Evolutionary conservation across 495 filamentous ascomycete genomes (phyloP).

Genomic region (Pyronema domesticum): DNA sequence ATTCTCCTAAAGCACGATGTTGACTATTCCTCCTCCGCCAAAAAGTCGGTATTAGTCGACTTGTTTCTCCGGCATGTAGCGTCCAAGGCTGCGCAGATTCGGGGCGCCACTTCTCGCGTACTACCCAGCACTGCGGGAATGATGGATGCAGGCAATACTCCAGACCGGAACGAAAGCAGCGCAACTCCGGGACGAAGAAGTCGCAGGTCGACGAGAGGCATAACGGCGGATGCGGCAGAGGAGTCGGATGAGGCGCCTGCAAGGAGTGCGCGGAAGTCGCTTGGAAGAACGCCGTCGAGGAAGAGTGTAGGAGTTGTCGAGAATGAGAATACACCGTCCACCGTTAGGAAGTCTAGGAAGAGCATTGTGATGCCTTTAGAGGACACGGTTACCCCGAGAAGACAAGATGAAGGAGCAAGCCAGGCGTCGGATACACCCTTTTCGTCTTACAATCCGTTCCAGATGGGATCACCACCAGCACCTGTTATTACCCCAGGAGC

Average conservation of each 20-base stretch:
- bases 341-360: slow-evolving; percentile 34
- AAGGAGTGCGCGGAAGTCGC: slow-evolving; percentile 9
- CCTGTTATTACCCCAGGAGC: not conserved
- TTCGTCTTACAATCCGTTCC: slow-evolving; percentile 92
- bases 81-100: slow-evolving; percentile 55
- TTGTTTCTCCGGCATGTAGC: slow-evolving; percentile 65
- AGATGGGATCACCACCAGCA: slow-evolving; percentile 43
- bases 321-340: slow-evolving; percentile 27
- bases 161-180: not conserved
- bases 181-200: slow-evolving; percentile 11
- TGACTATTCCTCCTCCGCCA: slow-evolving; percentile 63
- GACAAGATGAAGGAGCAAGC: slow-evolving; percentile 24
- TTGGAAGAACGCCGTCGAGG: slow-evolving; percentile 19
- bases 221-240: slow-evolving; percentile 45
- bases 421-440: slow-evolving; percentile 31
- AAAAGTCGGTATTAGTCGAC: slow-evolving; percentile 72
- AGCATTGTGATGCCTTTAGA: slow-evolving; percentile 21
- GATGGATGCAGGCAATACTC: slow-evolving; percentile 41
- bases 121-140: slow-evolving; percentile 74
- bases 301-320: slow-evolving; percentile 38
- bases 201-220: slow-evolving; percentile 10
- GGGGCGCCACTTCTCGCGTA: slow-evolving; percentile 54
- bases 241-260: slow-evolving; percentile 26
- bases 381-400: slow-evolving; percentile 9
- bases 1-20: slow-evolving; percentile 79